Conservation (phyloP, 306 rosid species). For the Dryas drummondii region DNA sequence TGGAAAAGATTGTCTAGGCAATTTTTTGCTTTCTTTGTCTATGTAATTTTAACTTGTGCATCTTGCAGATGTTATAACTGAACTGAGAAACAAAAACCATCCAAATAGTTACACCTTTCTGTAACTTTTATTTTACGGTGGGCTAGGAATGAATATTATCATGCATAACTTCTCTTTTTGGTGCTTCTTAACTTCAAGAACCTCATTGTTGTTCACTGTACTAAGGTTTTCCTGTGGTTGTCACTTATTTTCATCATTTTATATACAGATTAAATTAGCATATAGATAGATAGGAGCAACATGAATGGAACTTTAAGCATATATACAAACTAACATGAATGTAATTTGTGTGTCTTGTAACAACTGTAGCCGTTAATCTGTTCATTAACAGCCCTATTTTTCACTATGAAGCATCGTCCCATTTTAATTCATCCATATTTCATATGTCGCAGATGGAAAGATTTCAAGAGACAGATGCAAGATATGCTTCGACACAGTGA, state of each 20-base stretch:
- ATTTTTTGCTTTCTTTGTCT: not conserved
- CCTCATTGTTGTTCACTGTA: not conserved
- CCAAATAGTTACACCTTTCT: not conserved
- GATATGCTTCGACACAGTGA: conserved; percentile 87
- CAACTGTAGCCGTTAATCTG: not conserved
- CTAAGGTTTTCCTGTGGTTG: not conserved
- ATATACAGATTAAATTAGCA: not conserved
- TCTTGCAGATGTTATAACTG: not conserved
- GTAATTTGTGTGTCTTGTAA: not conserved
- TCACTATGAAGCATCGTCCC: not conserved
- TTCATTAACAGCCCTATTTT: not conserved
- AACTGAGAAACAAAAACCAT: conserved; percentile 1
- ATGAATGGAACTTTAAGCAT: not conserved
- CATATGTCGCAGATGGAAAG: conserved; percentile 60
- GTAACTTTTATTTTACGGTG: not conserved
- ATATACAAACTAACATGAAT: not conserved
- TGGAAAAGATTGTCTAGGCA: not conserved
- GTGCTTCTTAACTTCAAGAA: not conserved
- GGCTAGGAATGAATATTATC: not conserved
- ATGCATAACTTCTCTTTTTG: not conserved
- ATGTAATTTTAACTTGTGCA: not conserved
- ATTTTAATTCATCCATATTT: not conserved
- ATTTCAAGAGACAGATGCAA: conserved; percentile 61
- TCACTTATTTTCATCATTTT: not conserved
- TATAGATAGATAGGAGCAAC: not conserved